Base-by-base conservation (phyloP, 2,329 filamentous ascomycete genomes). In the Colletotrichum sp. region DNA sequence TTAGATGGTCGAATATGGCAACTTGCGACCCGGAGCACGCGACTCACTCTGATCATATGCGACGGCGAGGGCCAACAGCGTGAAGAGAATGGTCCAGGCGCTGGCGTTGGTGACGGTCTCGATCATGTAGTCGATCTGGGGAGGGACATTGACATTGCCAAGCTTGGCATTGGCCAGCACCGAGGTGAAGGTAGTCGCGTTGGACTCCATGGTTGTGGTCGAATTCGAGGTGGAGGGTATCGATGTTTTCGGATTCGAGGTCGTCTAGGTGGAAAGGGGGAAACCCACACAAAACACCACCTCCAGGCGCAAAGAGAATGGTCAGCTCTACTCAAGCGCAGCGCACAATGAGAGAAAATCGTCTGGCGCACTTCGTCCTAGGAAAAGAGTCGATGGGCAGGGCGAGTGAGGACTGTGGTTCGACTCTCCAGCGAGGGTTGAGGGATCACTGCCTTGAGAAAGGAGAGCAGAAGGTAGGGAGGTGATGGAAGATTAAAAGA, bases 1-100 rank as follows among this genome's bases (percentile, higher is more conserved):
- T 75, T 55, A 77, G 67, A 36, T n/a, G 44, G 36, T 30, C 44
- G 25, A 55, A 57, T 12, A 36, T 32, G 3, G 16, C 44, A 29
- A 36, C 22, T 34, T 39, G 55, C n/a, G 57, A 15, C 22, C 34
- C 25, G 22, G 25, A 49, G 30, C 55, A 62, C 55, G 73, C 36
- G 44, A 89, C 95, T 85, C 89, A 98, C 96, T 89, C 88, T 99
- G 96, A 86, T 99, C 96, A 85, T 98, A 99, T 77, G 93, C 90
- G 74, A 98, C 91, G 70, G 94, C 91, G 11, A 94, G 81, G 39
- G 94, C 88, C 72, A 98, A 83, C 67, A 97, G 78, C 19, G 95
- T 95, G 79, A 96, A 83, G 39, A 94, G 80, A 79, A 95, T 88
- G 77, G 93, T 93, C 82, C 89, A 85, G 49, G 84, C 83, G 76